These are phyloP conservation scores for Phytopythium kandeliae DNA, from an alignment of 352 stramenopile species.

Conservation along the genomic window DNA sequence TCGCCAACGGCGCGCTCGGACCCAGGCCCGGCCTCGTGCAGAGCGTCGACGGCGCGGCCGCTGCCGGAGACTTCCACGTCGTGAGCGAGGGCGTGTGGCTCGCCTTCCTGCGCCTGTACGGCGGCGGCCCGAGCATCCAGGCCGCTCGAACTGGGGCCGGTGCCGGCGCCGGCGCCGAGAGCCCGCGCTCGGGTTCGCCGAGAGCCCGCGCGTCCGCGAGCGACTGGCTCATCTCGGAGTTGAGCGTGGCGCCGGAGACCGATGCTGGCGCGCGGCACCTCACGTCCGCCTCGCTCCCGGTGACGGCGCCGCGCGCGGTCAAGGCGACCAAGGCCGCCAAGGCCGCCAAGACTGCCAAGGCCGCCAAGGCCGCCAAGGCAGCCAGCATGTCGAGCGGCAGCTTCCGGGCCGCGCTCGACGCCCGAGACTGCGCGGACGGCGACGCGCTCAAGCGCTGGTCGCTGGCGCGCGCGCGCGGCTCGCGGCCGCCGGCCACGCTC, in stretches of 20 bases:
- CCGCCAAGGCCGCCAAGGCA: no score
- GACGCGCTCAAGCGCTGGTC: background rate
- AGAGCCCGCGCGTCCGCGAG: no score
- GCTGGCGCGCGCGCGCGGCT: background rate
- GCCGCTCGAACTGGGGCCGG: no score
- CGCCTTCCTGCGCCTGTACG: conserved; percentile 49
- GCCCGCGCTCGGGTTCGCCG: no score
- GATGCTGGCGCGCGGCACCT: background rate
- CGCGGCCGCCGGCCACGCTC: background rate
- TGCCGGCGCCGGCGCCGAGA: no score
- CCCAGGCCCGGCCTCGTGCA: conserved; percentile 32
- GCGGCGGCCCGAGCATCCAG: conserved; percentile 60
- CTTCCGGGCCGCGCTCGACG: background rate
- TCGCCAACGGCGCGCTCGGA: conserved; percentile 55
- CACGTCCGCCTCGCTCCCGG: background rate
- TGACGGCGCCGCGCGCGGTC: background rate
- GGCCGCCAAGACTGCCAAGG: no score
- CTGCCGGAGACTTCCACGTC: conserved; percentile 46
- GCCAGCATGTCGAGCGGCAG: background rate
- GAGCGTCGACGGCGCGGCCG: conserved; percentile 30
- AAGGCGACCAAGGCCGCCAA: no score
- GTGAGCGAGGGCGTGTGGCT: conserved; percentile 68
- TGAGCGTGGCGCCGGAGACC: conserved; percentile 30
- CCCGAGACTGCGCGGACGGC: background rate
- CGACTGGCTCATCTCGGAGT: conserved; percentile 55